Percentiles rank a stretch among this genome's conserved stretches.
Evolutionary conservation across 306 rosid genomes (phyloP).

Genomic region (Bauhinia variegata): DNA sequence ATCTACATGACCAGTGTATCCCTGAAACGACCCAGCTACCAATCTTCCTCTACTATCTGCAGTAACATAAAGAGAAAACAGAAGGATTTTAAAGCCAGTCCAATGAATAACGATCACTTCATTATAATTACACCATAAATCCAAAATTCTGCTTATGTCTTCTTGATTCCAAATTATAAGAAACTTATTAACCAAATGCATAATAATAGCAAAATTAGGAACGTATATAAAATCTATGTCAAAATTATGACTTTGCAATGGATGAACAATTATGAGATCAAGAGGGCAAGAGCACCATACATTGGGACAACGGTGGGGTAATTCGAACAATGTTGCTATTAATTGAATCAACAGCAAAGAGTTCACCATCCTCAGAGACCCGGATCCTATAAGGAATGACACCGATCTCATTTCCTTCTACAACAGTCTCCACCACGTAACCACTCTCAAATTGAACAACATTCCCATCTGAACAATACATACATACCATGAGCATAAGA

Average conservation of each 20-base stretch:
- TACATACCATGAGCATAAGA: slow-evolving; percentile 3
- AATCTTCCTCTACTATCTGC: slow-evolving; percentile 98
- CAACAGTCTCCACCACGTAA: slow-evolving; percentile 92
- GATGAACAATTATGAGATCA: slow-evolving; percentile 13
- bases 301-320: slow-evolving; percentile 87
- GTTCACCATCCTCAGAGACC: slow-evolving; percentile 86
- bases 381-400: slow-evolving; percentile 79
- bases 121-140: not conserved
- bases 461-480: slow-evolving; percentile 66
- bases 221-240: not conserved
- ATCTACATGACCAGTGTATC: slow-evolving; percentile 85
- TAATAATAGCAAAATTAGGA: not conserved
- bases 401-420: slow-evolving; percentile 86
- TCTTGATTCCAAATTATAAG: slow-evolving; percentile 10
- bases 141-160: not conserved
- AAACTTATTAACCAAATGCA: slow-evolving; percentile 11
- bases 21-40: slow-evolving; percentile 99
- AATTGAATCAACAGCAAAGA: slow-evolving; percentile 77
- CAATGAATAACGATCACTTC: not conserved
- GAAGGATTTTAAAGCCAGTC: not conserved
- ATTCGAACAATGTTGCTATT: slow-evolving; percentile 89
- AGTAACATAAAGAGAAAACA: slow-evolving; percentile 31
- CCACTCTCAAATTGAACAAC: slow-evolving; percentile 92
- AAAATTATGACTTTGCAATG: not conserved
- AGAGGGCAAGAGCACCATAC: slow-evolving; percentile 48